phyloP scores from a whole-genome alignment of 225 moss, liverwort and hornwort species.

The Sphagnum contortum region DNA sequence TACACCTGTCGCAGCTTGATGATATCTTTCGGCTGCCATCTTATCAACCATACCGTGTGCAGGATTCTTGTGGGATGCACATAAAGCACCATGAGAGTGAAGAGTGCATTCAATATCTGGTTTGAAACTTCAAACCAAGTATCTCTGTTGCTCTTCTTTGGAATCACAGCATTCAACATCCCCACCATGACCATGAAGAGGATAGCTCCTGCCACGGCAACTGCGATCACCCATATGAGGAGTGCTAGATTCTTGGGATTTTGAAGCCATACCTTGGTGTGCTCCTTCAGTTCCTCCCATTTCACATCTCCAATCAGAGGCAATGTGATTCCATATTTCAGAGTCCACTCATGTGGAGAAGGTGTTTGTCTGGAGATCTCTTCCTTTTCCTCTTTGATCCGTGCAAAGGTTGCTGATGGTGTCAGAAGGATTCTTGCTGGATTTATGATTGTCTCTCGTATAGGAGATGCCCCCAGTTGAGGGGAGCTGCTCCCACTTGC shows the following conservation, averaged over 20 bases:
- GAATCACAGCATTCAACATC: conserved; percentile 77
- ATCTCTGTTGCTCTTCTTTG: conserved; percentile 39
- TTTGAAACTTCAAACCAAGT: conserved; percentile 91
- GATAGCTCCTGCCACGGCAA: conserved; percentile 79
- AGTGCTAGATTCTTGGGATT: conserved; percentile 87
- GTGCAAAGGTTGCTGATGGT: conserved; percentile 52
- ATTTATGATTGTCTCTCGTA: conserved; percentile 5
- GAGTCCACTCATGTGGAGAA: conserved; percentile 21
- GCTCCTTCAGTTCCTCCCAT: conserved; percentile 11
- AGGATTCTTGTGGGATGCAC: conserved; percentile 69
- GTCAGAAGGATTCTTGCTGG: conserved; percentile 32
- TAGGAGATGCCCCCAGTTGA: conserved; percentile 12
- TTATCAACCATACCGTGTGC: conserved; percentile 60
- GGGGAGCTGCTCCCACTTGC: conserved; percentile 11
- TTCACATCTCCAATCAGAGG: conserved; percentile 70
- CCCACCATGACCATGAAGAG: conserved; percentile 99
- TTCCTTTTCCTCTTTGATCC: conserved; percentile 50
- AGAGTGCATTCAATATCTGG: conserved; percentile 79
- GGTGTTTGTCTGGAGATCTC: conserved; percentile 60
- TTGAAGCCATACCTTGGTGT: conserved; percentile 54
- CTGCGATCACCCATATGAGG: conserved; percentile 63
- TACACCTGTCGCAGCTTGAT: conserved; percentile 65
- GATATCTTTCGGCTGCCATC: conserved; percentile 65
- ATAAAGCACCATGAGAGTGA: conserved; percentile 82
- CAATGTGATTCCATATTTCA: conserved; percentile 40